Percentiles rank a stretch among this genome's conserved stretches.
These are phyloP conservation scores for Lichtheimia hyalospora DNA, from an alignment of 371 early-diverging fungal species.

Conservation along the genomic window DNA sequence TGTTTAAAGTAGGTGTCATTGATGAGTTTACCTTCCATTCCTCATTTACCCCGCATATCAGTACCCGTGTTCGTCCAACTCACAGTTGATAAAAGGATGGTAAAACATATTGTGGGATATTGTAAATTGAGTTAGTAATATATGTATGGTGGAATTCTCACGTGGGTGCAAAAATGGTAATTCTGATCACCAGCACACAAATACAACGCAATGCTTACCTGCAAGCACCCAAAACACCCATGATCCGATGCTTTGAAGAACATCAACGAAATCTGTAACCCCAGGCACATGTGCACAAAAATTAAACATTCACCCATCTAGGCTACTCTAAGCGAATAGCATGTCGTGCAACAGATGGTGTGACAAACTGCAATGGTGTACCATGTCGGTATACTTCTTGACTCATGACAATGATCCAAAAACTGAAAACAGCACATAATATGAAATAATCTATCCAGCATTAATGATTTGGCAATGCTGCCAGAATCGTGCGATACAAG, in stretches of 20 bases:
- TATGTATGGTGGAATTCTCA: neutral
- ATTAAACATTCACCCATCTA: conserved; percentile 28
- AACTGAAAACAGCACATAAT: conserved; percentile 44
- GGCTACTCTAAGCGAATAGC: conserved; percentile 36
- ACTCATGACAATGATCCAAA: conserved; percentile 48
- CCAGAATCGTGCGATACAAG: conserved; percentile 24
- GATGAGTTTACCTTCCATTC: neutral
- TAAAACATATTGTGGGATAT: conserved; percentile 31
- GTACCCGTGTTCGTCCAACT: conserved; percentile 5
- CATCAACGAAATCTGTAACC: conserved; percentile 38
- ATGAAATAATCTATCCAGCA: conserved; percentile 50
- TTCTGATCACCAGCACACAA: no score
- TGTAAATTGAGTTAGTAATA: neutral
- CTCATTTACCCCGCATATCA: no score
- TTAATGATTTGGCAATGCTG: conserved; percentile 33
- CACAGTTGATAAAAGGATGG: conserved; percentile 42
- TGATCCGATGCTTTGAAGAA: conserved; percentile 36
- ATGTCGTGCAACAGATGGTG: conserved; percentile 35
- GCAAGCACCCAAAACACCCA: conserved; percentile 55
- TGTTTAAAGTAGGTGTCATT: conserved; percentile 3
- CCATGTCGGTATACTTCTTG: conserved; percentile 37
- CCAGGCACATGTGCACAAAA: conserved; percentile 31
- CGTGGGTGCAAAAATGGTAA: no score
- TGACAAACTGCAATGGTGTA: conserved; percentile 31
- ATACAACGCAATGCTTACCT: no score